A percentile compares a stretch with the other conserved stretches of the same genome.
These are phyloP conservation scores for Primulina eburnea DNA, from an alignment of 257 asterid species.

Conservation along the genomic window DNA sequence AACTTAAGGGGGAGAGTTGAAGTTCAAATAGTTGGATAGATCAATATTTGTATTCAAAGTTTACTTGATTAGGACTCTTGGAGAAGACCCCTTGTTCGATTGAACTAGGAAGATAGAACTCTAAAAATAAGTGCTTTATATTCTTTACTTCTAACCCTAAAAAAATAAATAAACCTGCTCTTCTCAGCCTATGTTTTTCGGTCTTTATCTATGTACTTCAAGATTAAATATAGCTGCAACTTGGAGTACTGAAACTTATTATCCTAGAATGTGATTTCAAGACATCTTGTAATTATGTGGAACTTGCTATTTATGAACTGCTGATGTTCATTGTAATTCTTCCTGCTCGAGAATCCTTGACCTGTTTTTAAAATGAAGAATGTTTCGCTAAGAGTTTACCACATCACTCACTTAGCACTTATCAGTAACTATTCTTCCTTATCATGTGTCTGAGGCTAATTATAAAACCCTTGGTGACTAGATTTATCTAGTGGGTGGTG, in stretches of 20 bases:
- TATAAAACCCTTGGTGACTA: not conserved
- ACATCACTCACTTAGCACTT: not conserved
- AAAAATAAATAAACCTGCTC: too few relatives aligned
- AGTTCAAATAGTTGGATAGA: too few relatives aligned
- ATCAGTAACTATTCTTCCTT: slow-evolving; percentile 9
- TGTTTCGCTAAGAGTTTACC: not conserved
- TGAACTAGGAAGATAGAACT: too few relatives aligned
- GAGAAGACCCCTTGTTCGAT: too few relatives aligned
- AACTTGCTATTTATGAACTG: slow-evolving; percentile 10
- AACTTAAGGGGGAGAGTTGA: too few relatives aligned
- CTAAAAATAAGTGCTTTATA: too few relatives aligned
- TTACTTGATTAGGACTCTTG: too few relatives aligned
- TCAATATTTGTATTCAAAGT: too few relatives aligned
- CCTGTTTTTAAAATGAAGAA: not conserved
- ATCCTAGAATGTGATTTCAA: not conserved
- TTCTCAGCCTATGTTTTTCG: too few relatives aligned
- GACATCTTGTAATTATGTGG: not conserved
- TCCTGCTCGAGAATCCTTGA: slow-evolving; percentile 11
- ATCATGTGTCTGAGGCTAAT: not conserved
- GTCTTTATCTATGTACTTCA: not conserved
- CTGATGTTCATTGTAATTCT: slow-evolving; percentile 18
- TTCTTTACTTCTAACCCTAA: too few relatives aligned
- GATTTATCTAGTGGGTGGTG: not conserved
- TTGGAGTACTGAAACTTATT: slow-evolving; percentile 1
- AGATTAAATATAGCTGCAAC: not conserved